phyloP scores from a whole-genome alignment of 108 stramenopile species.

The Hondaea fermentalgiana region DNA sequence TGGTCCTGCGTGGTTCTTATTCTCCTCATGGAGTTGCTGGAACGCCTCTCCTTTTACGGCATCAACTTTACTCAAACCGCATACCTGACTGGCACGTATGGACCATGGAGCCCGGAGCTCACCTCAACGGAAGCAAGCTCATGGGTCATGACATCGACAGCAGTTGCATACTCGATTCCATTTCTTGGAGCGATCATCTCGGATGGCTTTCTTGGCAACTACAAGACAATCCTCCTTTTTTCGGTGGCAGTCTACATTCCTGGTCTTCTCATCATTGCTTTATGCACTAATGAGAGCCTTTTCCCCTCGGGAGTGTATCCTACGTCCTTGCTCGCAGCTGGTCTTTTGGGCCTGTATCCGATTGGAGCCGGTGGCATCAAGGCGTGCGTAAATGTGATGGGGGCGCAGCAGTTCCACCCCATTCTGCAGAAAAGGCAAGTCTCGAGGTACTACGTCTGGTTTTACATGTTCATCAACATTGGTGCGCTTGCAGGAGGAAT shows the following conservation, averaged over 20 bases:
- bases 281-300: background rate
- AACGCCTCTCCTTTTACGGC: conserved; percentile 70
- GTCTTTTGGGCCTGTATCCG: background rate
- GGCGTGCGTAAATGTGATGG: conserved; percentile 20
- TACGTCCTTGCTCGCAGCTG: background rate
- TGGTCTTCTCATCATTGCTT: conserved; percentile 18
- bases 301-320: background rate
- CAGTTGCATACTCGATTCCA: conserved; percentile 14
- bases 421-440: background rate
- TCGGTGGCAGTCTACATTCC: background rate
- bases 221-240: background rate
- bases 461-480: conserved; percentile 25
- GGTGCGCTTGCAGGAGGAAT: conserved; percentile 24
- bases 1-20: conserved; percentile 60
- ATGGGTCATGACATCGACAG: conserved; percentile 15
- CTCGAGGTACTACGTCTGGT: conserved; percentile 16
- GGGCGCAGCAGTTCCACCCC: conserved; percentile 28
- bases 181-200: conserved; percentile 21
- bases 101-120: background rate
- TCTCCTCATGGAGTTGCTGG: conserved; percentile 65
- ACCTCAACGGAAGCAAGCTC: background rate
- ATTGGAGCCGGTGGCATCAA: conserved; percentile 24
- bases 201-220: conserved; percentile 19
- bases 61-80: conserved; percentile 70
- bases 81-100: conserved; percentile 60